Conservation (phyloP, 106 monocot genomes). For the Ottelia alismoides region DNA sequence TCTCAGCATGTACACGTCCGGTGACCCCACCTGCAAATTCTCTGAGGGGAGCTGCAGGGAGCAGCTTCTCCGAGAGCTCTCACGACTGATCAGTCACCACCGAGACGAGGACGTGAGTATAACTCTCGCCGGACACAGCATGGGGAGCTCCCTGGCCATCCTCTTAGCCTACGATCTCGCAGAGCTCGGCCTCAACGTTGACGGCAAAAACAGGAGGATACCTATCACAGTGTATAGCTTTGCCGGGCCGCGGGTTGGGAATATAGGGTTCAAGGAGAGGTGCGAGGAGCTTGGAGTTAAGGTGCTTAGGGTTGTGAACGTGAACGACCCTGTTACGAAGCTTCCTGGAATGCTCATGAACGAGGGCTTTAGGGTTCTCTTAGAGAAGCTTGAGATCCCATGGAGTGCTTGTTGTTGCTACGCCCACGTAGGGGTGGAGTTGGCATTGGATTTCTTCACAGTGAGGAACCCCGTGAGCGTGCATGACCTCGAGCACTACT, state of each 20-base stretch:
- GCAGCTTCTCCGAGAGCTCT: slow-evolving; percentile 12
- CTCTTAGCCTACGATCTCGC: slow-evolving; percentile 17
- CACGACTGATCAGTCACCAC: slow-evolving; percentile 2
- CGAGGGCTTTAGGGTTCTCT: slow-evolving; percentile 1
- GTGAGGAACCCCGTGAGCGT: not conserved
- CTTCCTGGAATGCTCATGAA: slow-evolving; percentile 4
- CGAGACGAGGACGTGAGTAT: slow-evolving; percentile 11
- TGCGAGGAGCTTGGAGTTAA: slow-evolving; percentile 7
- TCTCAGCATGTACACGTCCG: slow-evolving; percentile 18
- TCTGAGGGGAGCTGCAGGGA: slow-evolving; percentile 6
- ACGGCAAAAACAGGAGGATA: not conserved
- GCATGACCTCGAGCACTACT: slow-evolving; percentile 5
- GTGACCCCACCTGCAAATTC: not conserved
- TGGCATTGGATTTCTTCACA: slow-evolving; percentile 5
- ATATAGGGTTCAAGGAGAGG: slow-evolving; percentile 5
- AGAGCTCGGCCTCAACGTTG: slow-evolving; percentile 9
- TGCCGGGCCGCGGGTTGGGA: slow-evolving; percentile 15
- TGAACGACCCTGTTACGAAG: slow-evolving; percentile 7
- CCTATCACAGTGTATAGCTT: slow-evolving; percentile 17
- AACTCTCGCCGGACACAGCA: slow-evolving; percentile 19
- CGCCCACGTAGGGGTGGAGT: slow-evolving; percentile 4
- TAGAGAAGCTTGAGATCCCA: not conserved
- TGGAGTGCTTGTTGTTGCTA: slow-evolving; percentile 1
- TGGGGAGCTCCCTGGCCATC: slow-evolving; percentile 20
- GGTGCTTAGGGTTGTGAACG: slow-evolving; percentile 9